Percentiles rank a stretch among this genome's conserved stretches.
These are phyloP conservation scores for Asterophora parasitica DNA, from an alignment of 768 basidiomycete genomes.

Conservation along the genomic window DNA sequence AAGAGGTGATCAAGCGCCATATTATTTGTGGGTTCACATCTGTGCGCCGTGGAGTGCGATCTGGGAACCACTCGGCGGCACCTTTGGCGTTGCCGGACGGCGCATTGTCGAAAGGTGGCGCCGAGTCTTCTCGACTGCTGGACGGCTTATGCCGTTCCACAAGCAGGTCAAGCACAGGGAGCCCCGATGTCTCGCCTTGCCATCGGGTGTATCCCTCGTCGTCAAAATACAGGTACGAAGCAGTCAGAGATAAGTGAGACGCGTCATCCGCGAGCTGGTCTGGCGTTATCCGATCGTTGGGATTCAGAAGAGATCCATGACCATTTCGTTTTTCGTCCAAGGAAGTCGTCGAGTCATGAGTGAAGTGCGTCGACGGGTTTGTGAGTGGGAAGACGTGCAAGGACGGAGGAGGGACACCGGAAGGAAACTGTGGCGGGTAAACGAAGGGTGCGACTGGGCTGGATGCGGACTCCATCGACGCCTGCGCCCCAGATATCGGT, in stretches of 20 bases:
- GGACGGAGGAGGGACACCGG: slow-evolving; percentile 74
- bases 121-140: slow-evolving; percentile 21
- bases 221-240: slow-evolving; percentile 82
- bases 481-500: slow-evolving; percentile 27
- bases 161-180: slow-evolving; percentile 81
- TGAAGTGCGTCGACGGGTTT: slow-evolving; percentile 79
- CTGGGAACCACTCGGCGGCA: slow-evolving; percentile 75
- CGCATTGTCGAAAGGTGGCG: slow-evolving; percentile 21
- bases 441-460: slow-evolving; percentile 26
- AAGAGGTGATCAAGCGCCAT: slow-evolving; percentile 84
- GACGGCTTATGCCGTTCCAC: slow-evolving; percentile 60
- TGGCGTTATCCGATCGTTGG: slow-evolving; percentile 25
- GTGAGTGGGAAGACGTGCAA: slow-evolving; percentile 74
- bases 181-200: slow-evolving; percentile 91
- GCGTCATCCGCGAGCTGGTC: slow-evolving; percentile 55
- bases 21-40: slow-evolving; percentile 83
- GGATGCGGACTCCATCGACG: slow-evolving; percentile 21
- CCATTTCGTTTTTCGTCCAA: slow-evolving; percentile 40
- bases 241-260: slow-evolving; percentile 60
- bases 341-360: slow-evolving; percentile 33
- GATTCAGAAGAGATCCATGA: slow-evolving; percentile 37
- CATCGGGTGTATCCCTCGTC: slow-evolving; percentile 85
- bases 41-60: slow-evolving; percentile 66
- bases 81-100: slow-evolving; percentile 27
- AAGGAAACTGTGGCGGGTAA: slow-evolving; percentile 28